phyloP scores from a whole-genome alignment of 2,329 filamentous ascomycete genomes.

The Ophiognomonia clavigignenti-juglandacearum region DNA sequence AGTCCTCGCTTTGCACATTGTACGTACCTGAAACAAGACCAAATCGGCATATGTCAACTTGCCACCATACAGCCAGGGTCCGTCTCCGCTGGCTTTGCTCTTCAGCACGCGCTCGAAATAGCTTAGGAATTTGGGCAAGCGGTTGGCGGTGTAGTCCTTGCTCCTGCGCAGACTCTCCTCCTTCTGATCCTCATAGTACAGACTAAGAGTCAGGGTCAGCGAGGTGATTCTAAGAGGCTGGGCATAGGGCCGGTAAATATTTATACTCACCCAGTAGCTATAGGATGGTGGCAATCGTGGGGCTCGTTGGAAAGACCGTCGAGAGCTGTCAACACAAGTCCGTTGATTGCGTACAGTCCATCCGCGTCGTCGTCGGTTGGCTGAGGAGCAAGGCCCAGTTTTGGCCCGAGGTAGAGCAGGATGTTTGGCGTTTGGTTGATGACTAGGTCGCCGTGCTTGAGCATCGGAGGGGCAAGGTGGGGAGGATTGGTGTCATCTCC shows the following conservation, averaged over 20 bases:
- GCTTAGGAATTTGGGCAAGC: conserved; percentile 67
- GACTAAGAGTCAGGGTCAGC: conserved; percentile 7
- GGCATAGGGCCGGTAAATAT: background rate
- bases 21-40: conserved; percentile 66
- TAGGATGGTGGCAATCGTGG: conserved; percentile 73
- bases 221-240: background rate
- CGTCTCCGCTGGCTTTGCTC: conserved; percentile 49
- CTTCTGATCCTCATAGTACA: conserved; percentile 75
- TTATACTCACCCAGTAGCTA: conserved; percentile 36
- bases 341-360: conserved; percentile 55
- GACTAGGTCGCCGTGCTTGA: conserved; percentile 56
- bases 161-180: conserved; percentile 55
- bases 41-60: conserved; percentile 67
- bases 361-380: conserved; percentile 31
- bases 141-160: conserved; percentile 51
- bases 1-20: too few relatives aligned
- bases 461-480: conserved; percentile 60
- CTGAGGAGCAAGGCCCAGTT: conserved; percentile 49
- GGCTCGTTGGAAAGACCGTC: conserved; percentile 67
- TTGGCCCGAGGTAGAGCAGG: conserved; percentile 62
- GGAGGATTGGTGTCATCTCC: conserved; percentile 59
- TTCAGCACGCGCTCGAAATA: conserved; percentile 66
- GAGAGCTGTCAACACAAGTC: conserved; percentile 62
- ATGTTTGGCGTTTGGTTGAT: conserved; percentile 71
- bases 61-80: conserved; percentile 62